phyloP scores from a whole-genome alignment of 495 filamentous ascomycete species.

The Aspergillus incahuasiensis region DNA sequence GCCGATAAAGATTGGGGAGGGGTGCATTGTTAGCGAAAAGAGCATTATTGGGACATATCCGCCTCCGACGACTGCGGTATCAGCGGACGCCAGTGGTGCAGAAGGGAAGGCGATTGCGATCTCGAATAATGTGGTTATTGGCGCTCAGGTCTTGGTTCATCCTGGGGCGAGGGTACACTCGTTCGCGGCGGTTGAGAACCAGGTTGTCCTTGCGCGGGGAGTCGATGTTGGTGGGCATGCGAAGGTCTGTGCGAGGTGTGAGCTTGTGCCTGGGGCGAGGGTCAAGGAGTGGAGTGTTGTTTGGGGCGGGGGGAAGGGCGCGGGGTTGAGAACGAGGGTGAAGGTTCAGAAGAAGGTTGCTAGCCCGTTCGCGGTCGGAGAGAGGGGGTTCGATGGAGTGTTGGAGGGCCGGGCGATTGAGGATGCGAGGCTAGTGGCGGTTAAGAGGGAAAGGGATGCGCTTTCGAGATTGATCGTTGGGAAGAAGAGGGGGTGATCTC shows the following conservation, averaged over 20 bases:
- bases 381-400: conserved; percentile 19
- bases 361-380: conserved; percentile 20
- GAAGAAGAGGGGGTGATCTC: conserved; percentile 27
- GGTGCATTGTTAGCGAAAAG: conserved; percentile 75
- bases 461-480: conserved; percentile 35
- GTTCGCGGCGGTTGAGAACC: conserved; percentile 30
- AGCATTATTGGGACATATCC: conserved; percentile 51
- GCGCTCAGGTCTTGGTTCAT: conserved; percentile 27
- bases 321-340: conserved; percentile 30
- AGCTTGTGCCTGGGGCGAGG: conserved; percentile 21
- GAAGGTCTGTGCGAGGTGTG: conserved; percentile 38
- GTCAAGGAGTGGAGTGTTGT: conserved; percentile 43
- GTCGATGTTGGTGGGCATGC: conserved; percentile 37
- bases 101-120: conserved; percentile 26
- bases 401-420: conserved; percentile 37
- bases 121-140: conserved; percentile 35
- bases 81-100: background rate
- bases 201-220: conserved; percentile 25
- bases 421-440: conserved; percentile 43
- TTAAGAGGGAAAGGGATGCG: conserved; percentile 42
- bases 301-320: conserved; percentile 33
- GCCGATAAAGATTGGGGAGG: conserved; percentile 65
- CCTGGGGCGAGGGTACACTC: conserved; percentile 38
- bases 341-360: conserved; percentile 23
- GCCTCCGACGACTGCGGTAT: conserved; percentile 13